These are phyloP conservation scores for Arthrobotrys sphaeroides DNA, from an alignment of 2,329 filamentous ascomycete species.

Conservation along the genomic window DNA sequence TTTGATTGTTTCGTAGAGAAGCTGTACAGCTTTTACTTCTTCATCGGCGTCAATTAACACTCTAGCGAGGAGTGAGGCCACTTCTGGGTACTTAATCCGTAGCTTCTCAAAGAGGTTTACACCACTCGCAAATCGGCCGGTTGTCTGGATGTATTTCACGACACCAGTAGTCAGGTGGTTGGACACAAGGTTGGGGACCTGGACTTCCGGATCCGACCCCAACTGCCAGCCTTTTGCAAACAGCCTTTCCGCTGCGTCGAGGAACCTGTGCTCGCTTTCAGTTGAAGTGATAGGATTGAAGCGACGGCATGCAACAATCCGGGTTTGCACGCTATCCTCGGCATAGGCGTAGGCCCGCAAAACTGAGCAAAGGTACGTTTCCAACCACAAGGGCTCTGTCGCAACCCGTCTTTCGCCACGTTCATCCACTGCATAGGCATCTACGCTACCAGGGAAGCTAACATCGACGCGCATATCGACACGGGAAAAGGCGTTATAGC, in stretches of 20 bases:
- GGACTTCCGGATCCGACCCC: conserved; percentile 94
- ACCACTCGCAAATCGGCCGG: conserved; percentile 89
- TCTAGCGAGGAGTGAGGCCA: conserved; percentile 88
- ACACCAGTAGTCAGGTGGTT: conserved; percentile 89
- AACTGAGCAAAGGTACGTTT: conserved; percentile 96
- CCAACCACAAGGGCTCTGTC: conserved; percentile 93
- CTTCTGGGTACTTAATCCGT: conserved; percentile 86
- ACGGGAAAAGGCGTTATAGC: conserved; percentile 98
- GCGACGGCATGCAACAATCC: conserved; percentile 93
- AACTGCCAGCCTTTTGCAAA: conserved; percentile 97
- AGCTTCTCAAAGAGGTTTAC: conserved; percentile 99
- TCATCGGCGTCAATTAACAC: conserved; percentile 95
- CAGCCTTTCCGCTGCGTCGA: conserved; percentile 90
- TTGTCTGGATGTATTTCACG: conserved; percentile 93
- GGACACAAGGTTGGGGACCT: conserved; percentile 94
- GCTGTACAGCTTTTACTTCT: conserved; percentile 91
- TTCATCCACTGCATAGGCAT: conserved; percentile 97
- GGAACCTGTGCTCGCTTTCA: conserved; percentile 95
- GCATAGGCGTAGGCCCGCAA: conserved; percentile 95
- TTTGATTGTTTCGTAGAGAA: conserved; percentile 86
- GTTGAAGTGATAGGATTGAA: conserved; percentile 99
- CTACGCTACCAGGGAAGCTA: conserved; percentile 93
- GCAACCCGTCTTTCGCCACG: conserved; percentile 86
- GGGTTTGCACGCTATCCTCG: conserved; percentile 93
- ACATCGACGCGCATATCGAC: conserved; percentile 99